Base-by-base conservation (phyloP, 768 basidiomycete genomes). In the Agaricus subrufescens region DNA sequence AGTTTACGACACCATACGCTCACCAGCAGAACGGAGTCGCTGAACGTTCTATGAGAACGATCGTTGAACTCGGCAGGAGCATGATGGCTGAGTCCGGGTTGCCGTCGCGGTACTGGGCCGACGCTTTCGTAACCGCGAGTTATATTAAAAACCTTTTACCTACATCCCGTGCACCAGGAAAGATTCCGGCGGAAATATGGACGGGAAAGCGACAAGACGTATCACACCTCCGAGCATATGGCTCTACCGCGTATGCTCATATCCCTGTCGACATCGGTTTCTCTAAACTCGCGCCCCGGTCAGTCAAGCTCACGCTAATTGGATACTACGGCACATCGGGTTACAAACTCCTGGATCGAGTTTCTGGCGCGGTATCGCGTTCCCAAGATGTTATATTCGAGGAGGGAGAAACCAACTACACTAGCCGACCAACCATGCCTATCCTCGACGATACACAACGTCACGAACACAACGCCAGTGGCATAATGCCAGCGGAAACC, bases 21-120 rank as follows among this genome's bases (percentile, higher is more conserved):
- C 69, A 67, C 2, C 42, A 65, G 2, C 64, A 68, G 40, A 74
- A 74, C 44, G 69, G 72, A 0, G 56, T 65, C 0, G 69, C 63
- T 0, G 69, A 75, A 49, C 61, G 64, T 0, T 49, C 55, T 3
- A 71, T 70, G 45, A 46, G 61, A 0, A 69, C 66, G 1, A 57
- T 71, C 2, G 43, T 69, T 9, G 66, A 71, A 3, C 42, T 60
- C 2, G 62, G 58, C 0, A 54, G 67, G 0, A 56, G 61, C 1
- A 58, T 71, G 50, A 54, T 72, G 0, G 25, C 52, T 1, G 67
- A 66, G 10, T 49, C 60, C 0, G 53, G 62, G 2, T 50, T 73
- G 12, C 64, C 66, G 0, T 47, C 56, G 37, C 52, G 37, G 11
- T 56, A 50, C 23, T 65, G 62, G 62, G 64, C 44, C 1, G 62